A percentile compares a stretch with the other conserved stretches of the same genome.
Conservation (phyloP, 2,329 filamentous ascomycete genomes). For the Drechslerella coelobrocha region DNA sequence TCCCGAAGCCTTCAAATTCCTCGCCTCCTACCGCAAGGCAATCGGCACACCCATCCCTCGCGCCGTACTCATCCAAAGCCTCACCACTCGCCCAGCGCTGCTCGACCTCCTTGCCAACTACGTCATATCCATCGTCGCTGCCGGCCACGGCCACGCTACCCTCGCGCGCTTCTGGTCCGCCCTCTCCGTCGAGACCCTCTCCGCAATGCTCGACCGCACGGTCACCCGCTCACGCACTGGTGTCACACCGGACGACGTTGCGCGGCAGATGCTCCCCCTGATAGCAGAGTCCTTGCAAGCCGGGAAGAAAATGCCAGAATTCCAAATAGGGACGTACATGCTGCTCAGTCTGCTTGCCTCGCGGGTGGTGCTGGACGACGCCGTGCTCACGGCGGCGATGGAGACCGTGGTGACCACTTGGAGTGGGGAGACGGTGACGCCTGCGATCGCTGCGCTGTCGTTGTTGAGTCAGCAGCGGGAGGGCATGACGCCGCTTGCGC, state of each 20-base stretch:
- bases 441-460: slow-evolving; percentile 79
- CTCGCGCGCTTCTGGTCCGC: slow-evolving; percentile 91
- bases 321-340: slow-evolving; percentile 91
- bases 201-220: slow-evolving; percentile 80
- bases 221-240: slow-evolving; percentile 73
- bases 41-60: slow-evolving; percentile 74
- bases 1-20: slow-evolving; percentile 78
- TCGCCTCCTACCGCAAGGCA: slow-evolving; percentile 83
- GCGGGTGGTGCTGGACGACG: slow-evolving; percentile 79
- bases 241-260: slow-evolving; percentile 70
- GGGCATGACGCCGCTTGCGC: slow-evolving; percentile 67
- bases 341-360: slow-evolving; percentile 82
- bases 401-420: slow-evolving; percentile 82
- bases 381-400: slow-evolving; percentile 84
- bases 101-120: slow-evolving; percentile 79
- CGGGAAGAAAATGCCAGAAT: slow-evolving; percentile 75
- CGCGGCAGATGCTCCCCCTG: slow-evolving; percentile 72
- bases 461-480: slow-evolving; percentile 82
- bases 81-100: slow-evolving; percentile 77
- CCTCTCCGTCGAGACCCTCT: slow-evolving; percentile 82
- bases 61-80: slow-evolving; percentile 81
- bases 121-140: slow-evolving; percentile 74
- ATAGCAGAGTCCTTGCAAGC: slow-evolving; percentile 76
- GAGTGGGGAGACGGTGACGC: slow-evolving; percentile 73
- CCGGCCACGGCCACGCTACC: slow-evolving; percentile 75